phyloP scores from a whole-genome alignment of 2,329 filamentous ascomycete genomes.

The Ceratocystis variospora region DNA sequence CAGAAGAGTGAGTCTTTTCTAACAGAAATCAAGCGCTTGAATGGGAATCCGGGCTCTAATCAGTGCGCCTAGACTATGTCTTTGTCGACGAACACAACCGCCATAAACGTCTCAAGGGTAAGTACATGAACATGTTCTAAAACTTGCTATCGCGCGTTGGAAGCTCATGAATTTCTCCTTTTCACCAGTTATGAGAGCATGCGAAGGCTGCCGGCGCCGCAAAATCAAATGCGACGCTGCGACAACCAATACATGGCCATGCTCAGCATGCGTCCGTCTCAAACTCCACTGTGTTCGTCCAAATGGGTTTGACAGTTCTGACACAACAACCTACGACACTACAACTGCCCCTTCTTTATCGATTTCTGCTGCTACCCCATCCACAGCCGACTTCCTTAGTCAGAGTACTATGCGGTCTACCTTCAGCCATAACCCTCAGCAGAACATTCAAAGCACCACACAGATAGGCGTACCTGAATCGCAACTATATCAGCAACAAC shows the following conservation, averaged over 20 bases:
- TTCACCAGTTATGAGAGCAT: constrained; percentile 76
- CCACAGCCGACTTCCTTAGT: not conserved
- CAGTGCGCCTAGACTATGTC: constrained; percentile 63
- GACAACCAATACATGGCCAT: constrained; percentile 95
- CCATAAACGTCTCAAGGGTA: constrained; percentile 91
- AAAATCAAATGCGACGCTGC: constrained; percentile 98
- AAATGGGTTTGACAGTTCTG: constrained; percentile 50
- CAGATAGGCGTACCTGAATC: constrained; percentile 22
- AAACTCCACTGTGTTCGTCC: constrained; percentile 90
- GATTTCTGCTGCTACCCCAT: not conserved
- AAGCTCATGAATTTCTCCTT: not conserved
- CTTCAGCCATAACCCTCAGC: constrained; percentile 8
- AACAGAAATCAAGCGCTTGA: not conserved
- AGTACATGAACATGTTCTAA: constrained; percentile 18
- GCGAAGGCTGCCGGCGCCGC: constrained; percentile 81
- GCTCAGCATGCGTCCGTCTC: constrained; percentile 78
- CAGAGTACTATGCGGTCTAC: constrained; percentile 10
- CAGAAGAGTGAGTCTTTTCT: constrained; percentile 17
- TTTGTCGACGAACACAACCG: constrained; percentile 98
- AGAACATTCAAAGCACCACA: constrained; percentile 1
- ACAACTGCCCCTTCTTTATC: constrained; percentile 5
- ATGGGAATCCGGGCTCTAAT: constrained; percentile 24
- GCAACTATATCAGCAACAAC: constrained; percentile 26
- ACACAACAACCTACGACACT: constrained; percentile 21
- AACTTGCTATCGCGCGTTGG: not conserved